Evolutionary conservation across 805 yeast species (phyloP).

Genomic region (Myxozyma vanderwaltii): DNA sequence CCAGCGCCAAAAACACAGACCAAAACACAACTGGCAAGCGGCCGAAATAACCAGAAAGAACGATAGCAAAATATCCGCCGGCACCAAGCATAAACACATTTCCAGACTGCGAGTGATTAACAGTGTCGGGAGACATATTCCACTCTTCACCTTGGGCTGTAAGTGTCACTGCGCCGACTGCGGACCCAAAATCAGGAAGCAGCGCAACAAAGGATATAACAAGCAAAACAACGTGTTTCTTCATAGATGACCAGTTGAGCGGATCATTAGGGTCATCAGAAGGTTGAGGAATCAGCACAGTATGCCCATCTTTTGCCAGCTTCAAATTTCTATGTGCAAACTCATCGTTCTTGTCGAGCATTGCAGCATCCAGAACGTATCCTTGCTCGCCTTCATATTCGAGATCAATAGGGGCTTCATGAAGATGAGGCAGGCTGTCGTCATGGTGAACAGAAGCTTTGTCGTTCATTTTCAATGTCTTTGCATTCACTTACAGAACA

Average conservation of each 20-base stretch:
- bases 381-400: slow-evolving; percentile 14
- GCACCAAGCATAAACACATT: slow-evolving; percentile 10
- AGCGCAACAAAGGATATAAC: slow-evolving; percentile 9
- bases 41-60: slow-evolving; percentile 18
- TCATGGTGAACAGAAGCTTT: slow-evolving; percentile 4
- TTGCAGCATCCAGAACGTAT: slow-evolving; percentile 10
- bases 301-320: slow-evolving; percentile 45
- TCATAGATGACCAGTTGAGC: slow-evolving; percentile 55
- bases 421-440: neutral
- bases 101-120: slow-evolving; percentile 20
- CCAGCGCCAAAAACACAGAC: slow-evolving; percentile 21
- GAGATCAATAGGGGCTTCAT: neutral
- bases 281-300: slow-evolving; percentile 66
- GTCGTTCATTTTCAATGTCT: neutral
- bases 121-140: slow-evolving; percentile 13
- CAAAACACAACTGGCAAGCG: slow-evolving; percentile 17
- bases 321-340: slow-evolving; percentile 40
- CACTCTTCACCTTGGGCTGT: slow-evolving; percentile 10
- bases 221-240: slow-evolving; percentile 12
- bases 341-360: neutral
- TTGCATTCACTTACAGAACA: neutral
- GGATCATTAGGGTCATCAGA: slow-evolving; percentile 72
- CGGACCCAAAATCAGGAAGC: slow-evolving; percentile 22
- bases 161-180: slow-evolving; percentile 16
- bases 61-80: slow-evolving; percentile 24